These are phyloP conservation scores for Diaporthe longicolla DNA, from an alignment of 2,329 filamentous ascomycete species.

Conservation along the genomic window DNA sequence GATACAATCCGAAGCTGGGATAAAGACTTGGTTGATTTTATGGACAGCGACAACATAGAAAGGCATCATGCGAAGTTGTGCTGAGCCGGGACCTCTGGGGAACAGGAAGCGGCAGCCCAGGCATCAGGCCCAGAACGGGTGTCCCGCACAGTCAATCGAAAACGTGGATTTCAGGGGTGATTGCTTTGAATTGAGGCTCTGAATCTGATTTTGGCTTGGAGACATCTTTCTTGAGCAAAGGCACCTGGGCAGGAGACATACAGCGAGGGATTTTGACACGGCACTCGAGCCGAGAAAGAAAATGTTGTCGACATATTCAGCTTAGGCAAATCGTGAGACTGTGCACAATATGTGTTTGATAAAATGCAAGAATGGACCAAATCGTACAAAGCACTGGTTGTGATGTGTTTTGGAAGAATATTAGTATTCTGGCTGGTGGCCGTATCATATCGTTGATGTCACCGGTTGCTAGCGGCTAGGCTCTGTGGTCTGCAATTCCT, in stretches of 20 bases:
- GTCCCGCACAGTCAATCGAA: too few relatives aligned
- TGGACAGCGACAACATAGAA: not conserved
- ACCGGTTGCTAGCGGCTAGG: constrained; percentile 6
- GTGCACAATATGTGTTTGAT: not conserved
- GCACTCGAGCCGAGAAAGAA: not conserved
- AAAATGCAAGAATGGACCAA: too few relatives aligned
- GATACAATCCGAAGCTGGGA: not conserved
- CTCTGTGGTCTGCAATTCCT: not conserved
- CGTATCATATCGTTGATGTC: constrained; percentile 32
- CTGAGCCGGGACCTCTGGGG: not conserved
- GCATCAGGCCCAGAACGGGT: too few relatives aligned
- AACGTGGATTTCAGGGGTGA: too few relatives aligned
- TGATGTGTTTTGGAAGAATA: not conserved
- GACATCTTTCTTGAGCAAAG: too few relatives aligned
- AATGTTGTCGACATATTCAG: not conserved
- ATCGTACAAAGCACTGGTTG: too few relatives aligned
- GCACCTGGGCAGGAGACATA: too few relatives aligned
- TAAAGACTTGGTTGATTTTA: not conserved
- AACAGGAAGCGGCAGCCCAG: too few relatives aligned
- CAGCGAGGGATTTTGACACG: not conserved
- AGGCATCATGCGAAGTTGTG: not conserved
- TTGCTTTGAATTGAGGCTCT: too few relatives aligned
- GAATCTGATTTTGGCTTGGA: too few relatives aligned
- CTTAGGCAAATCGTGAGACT: not conserved
- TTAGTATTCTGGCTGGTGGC: too few relatives aligned